Evolutionary conservation across 768 basidiomycete species (phyloP).

Genomic region (Suillus weaverae): DNA sequence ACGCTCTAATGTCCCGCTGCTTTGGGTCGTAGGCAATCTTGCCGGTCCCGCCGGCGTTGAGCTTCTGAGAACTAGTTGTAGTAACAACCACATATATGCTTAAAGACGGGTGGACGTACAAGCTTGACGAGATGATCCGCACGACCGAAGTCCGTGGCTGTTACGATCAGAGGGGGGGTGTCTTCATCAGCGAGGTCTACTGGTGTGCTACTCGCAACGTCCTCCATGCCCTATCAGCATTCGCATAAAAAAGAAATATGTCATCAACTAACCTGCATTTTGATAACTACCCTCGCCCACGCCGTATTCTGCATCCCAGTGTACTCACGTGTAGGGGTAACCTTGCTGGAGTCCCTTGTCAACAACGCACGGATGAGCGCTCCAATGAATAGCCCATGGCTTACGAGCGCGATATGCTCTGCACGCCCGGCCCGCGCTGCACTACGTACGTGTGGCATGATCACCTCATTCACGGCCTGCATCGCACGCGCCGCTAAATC

Average conservation of each 20-base stretch:
- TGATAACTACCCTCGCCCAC: constrained; percentile 59
- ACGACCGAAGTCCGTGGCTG: constrained; percentile 52
- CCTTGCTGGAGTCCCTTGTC: constrained; percentile 38
- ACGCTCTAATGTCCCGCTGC: constrained; percentile 73
- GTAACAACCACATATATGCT: background rate
- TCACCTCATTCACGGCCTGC: constrained; percentile 47
- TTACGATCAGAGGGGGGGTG: constrained; percentile 38
- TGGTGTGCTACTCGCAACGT: constrained; percentile 21
- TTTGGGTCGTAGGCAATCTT: constrained; percentile 68
- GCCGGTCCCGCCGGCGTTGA: constrained; percentile 79
- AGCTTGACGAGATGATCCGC: constrained; percentile 56
- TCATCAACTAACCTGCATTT: constrained; percentile 41
- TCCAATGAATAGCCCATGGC: constrained; percentile 72
- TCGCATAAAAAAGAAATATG: background rate
- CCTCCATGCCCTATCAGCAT: constrained; percentile 24
- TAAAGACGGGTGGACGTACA: constrained; percentile 39
- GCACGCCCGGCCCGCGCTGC: constrained; percentile 39
- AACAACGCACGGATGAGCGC: constrained; percentile 57
- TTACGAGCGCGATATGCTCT: constrained; percentile 64
- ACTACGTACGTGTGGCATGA: constrained; percentile 51
- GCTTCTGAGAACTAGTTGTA: constrained; percentile 39
- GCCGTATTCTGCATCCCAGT: constrained; percentile 66
- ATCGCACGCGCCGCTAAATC: constrained; percentile 62
- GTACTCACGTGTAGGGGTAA: constrained; percentile 32
- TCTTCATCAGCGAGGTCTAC: constrained; percentile 24